Evolutionary conservation across 192 early-diverging fungal species (phyloP).

Genomic region (Endogone sp.): DNA sequence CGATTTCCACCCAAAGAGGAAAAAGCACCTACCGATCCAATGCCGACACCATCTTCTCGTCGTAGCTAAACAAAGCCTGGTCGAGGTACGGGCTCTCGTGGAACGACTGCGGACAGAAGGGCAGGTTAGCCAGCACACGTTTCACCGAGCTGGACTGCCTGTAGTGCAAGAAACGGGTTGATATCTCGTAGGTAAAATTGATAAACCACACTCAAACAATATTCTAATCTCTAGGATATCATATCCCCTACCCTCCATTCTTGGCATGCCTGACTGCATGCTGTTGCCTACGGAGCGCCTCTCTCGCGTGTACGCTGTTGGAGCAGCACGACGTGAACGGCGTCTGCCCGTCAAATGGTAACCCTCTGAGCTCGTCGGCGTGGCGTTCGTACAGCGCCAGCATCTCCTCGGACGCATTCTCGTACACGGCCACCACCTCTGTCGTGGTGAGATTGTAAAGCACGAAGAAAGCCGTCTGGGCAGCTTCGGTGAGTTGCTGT

Average conservation of each 20-base stretch:
- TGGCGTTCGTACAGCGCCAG: conserved; percentile 46
- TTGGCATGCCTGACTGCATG: conserved; percentile 57
- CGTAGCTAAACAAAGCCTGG: conserved; percentile 58
- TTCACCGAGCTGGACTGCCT: conserved; percentile 56
- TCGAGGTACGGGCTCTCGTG: conserved; percentile 67
- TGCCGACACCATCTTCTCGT: conserved; percentile 60
- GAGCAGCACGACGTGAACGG: conserved; percentile 35
- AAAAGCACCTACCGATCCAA: conserved; percentile 49
- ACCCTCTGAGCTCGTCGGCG: conserved; percentile 38
- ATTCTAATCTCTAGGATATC: too few species aligned
- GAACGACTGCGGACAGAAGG: conserved; percentile 58
- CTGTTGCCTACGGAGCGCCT: conserved; percentile 47
- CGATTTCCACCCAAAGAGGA: too few species aligned
- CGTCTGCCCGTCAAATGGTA: conserved; percentile 35
- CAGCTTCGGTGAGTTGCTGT: conserved; percentile 29
- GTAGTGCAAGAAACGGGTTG: not conserved
- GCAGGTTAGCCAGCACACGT: conserved; percentile 51
- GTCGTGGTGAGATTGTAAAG: conserved; percentile 55
- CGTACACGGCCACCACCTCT: conserved; percentile 57
- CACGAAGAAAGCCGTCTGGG: conserved; percentile 60
- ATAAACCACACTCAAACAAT: conserved; percentile 15
- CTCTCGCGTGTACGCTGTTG: conserved; percentile 57
- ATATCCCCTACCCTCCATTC: conserved; percentile 82
- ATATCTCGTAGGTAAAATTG: not conserved
- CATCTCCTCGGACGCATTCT: conserved; percentile 61